These are phyloP conservation scores for Ogataea hybrid DNA, from an alignment of 1,139 yeast species.

Conservation along the genomic window DNA sequence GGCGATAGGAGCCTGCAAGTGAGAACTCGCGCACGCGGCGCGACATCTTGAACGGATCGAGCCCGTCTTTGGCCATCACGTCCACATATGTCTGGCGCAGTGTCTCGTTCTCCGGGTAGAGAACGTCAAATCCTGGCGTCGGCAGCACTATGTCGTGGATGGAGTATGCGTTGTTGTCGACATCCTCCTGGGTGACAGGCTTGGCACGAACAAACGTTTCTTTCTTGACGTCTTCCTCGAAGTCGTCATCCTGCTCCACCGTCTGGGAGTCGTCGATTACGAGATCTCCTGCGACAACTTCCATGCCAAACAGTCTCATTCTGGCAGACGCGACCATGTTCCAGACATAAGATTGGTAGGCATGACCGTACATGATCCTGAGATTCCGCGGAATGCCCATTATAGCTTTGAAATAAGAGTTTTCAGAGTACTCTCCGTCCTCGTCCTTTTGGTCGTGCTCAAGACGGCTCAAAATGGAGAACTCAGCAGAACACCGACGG, in stretches of 20 bases:
- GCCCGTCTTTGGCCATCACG: conserved; percentile 74
- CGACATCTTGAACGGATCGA: conserved; percentile 83
- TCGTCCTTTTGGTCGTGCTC: conserved; percentile 42
- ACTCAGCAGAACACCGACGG: conserved; percentile 81
- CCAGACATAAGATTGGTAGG: conserved; percentile 97
- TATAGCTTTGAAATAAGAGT: conserved; percentile 70
- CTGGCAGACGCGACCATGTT: conserved; percentile 81
- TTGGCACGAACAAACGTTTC: conserved; percentile 60
- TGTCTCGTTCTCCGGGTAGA: conserved; percentile 70
- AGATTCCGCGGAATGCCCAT: conserved; percentile 91
- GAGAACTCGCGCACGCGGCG: conserved; percentile 87
- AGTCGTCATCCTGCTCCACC: conserved; percentile 36
- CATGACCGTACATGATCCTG: conserved; percentile 94
- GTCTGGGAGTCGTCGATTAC: conserved; percentile 36
- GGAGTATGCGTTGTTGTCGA: conserved; percentile 54
- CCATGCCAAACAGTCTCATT: conserved; percentile 65
- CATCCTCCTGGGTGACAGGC: conserved; percentile 71
- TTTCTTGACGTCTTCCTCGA: conserved; percentile 62
- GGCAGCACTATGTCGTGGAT: conserved; percentile 89
- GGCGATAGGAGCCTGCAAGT: conserved; percentile 85
- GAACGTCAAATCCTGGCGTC: conserved; percentile 88
- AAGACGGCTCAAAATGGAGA: conserved; percentile 62
- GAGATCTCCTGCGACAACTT: conserved; percentile 80
- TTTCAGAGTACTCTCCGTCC: conserved; percentile 44
- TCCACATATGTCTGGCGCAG: conserved; percentile 64